Evolutionary conservation across 2,329 filamentous ascomycete species (phyloP).

Genomic region (Zasmidium citrigriseum): DNA sequence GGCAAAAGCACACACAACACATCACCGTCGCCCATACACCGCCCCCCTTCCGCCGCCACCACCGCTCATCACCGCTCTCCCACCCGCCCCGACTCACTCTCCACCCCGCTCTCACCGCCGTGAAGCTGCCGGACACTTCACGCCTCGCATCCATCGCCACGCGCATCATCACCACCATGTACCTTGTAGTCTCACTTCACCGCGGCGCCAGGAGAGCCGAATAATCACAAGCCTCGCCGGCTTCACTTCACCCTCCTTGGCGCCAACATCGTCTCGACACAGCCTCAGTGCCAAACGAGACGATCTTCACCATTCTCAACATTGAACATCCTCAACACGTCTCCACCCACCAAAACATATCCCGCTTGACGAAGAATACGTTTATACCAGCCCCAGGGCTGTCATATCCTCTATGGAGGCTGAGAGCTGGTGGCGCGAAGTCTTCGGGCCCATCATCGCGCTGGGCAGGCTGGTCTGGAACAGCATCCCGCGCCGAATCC

Average conservation of each 20-base stretch:
- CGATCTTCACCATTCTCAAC: neutral
- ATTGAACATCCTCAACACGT: neutral
- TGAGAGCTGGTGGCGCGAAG: constrained; percentile 6
- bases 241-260: neutral
- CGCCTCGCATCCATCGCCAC: too few relatives aligned
- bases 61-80: neutral
- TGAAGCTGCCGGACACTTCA: too few relatives aligned
- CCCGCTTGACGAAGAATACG: neutral
- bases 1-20: neutral
- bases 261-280: neutral
- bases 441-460: constrained; percentile 23
- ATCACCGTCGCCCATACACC: neutral
- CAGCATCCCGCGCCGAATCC: constrained; percentile 16
- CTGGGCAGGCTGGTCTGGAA: constrained; percentile 20
- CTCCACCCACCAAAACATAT: neutral
- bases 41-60: neutral
- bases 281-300: neutral
- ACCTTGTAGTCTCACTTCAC: neutral
- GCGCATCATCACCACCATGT: neutral
- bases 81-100: neutral
- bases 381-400: neutral
- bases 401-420: neutral
- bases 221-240: neutral
- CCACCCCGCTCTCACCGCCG: neutral
- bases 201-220: neutral